Evolutionary conservation across 2,329 filamentous ascomycete species (phyloP), one percentile per base, ranked within the genome.

Genomic region (Taxawa tesnikishii): DNA sequence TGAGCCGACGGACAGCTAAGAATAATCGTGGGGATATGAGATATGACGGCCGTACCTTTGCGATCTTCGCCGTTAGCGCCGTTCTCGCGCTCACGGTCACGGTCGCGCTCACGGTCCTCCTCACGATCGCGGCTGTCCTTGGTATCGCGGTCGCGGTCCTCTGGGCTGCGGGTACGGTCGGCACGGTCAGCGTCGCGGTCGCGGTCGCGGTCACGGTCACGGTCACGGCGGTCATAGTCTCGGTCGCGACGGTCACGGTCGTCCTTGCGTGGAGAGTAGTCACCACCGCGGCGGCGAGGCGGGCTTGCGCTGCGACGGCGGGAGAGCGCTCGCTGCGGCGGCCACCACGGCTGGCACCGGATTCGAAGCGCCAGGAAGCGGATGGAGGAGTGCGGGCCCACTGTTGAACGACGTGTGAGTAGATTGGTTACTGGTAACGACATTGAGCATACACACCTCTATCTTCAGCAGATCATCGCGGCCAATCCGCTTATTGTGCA

Each of bases 401-500:
- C 90, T 98, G 43, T n/a, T 37, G 4, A 38, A 17, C 8, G 34
- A 13, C 4, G 16, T 17, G 16, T 17, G 17, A 24, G 28, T 34
- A 26, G 8, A 12, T 14, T 16, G 19, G 26, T 6, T 19, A 14
- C 8, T 12, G 6, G 8, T 10, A 9, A 18, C 18, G 11, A 17
- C 19, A 15, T 14, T 15, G 4, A n/a, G n/a, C 10, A 12, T n/a
- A 28, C 72, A 46, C 63, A 94, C 90, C 74, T 98, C 90, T 45
- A 98, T 96, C 68, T 98, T 98, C 64, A 98, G 58, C 38, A 94
- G 66, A 51, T 98, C 90, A 54, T 98, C 90, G 41, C 88, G 80
- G 29, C 85, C 87, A 48, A 98, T 85, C 45, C 88, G 84, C 75
- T 94, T 94, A 69, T 96, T 96, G 57, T 98, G 90, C 90, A 98